phyloP scores from a whole-genome alignment of 371 early-diverging fungal genomes.

The Dipsacomyces acuminosporus region DNA sequence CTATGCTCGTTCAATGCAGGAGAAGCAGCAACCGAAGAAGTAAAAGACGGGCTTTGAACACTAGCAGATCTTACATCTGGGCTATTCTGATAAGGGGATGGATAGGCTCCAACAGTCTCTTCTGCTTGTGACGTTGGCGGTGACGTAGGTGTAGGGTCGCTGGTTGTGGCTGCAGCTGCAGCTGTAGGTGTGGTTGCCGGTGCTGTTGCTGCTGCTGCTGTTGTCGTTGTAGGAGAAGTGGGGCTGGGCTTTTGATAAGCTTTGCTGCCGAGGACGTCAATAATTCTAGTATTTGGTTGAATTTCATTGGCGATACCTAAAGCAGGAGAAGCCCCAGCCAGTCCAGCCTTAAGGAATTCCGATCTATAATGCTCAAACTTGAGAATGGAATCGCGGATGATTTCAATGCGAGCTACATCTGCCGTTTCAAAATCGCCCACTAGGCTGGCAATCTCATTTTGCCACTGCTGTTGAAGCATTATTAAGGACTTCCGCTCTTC shows the following conservation, averaged over 20 bases:
- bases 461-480: slow-evolving; percentile 34
- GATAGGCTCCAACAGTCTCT: too few species aligned
- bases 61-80: too few species aligned
- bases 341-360: slow-evolving; percentile 27
- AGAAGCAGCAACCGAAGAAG: not conserved
- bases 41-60: too few species aligned
- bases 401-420: slow-evolving; percentile 33
- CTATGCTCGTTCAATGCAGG: not conserved
- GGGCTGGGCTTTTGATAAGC: not conserved
- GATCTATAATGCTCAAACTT: slow-evolving; percentile 35
- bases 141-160: too few species aligned
- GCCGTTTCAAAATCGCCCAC: slow-evolving; percentile 33
- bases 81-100: too few species aligned
- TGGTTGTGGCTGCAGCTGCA: too few species aligned
- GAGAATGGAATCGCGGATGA: slow-evolving; percentile 27
- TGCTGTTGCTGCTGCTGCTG: too few species aligned
- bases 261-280: slow-evolving; percentile 7
- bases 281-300: slow-evolving; percentile 6
- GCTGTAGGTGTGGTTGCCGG: too few species aligned
- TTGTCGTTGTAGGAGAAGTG: not conserved
- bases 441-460: slow-evolving; percentile 22
- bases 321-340: slow-evolving; percentile 5
- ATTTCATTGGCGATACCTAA: slow-evolving; percentile 10
- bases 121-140: too few species aligned
- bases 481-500: slow-evolving; percentile 20